Percentiles rank a stretch among this genome's conserved stretches.
phyloP scores from a whole-genome alignment of 805 yeast genomes.

The Wickerhamiella spandovensis region DNA sequence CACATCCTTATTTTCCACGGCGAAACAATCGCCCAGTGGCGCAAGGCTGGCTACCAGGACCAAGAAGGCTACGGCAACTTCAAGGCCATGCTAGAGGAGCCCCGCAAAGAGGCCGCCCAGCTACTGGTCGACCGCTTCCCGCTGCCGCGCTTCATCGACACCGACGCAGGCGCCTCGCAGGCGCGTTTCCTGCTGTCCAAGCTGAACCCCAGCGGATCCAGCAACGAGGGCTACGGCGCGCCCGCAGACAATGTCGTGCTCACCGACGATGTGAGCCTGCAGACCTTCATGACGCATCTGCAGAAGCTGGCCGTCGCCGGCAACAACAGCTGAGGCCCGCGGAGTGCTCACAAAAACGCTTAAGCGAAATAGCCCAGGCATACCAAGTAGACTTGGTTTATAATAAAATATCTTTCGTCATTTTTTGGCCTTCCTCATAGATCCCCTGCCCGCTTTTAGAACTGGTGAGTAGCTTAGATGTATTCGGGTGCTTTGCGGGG shows the following conservation, averaged over 20 bases:
- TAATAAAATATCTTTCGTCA: too few relatives aligned
- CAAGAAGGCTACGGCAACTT: conserved; percentile 81
- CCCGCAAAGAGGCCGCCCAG: conserved; percentile 85
- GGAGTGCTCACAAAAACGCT: too few relatives aligned
- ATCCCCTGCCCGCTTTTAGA: too few relatives aligned
- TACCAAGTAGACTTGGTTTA: too few relatives aligned
- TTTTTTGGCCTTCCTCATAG: too few relatives aligned
- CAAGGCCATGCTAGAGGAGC: conserved; percentile 73
- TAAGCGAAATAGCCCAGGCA: too few relatives aligned
- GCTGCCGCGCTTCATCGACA: conserved; percentile 90
- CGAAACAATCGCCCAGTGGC: conserved; percentile 89
- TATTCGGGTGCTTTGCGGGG: too few relatives aligned
- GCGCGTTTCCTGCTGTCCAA: conserved; percentile 92
- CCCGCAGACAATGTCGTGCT: conserved; percentile 62
- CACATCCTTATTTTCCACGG: conserved; percentile 94
- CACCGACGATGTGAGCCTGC: conserved; percentile 92
- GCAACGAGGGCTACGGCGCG: conserved; percentile 44
- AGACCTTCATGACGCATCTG: conserved; percentile 88
- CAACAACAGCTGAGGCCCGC: background rate
- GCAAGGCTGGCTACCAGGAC: conserved; percentile 88
- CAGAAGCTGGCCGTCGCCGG: conserved; percentile 74
- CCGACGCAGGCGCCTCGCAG: conserved; percentile 97
- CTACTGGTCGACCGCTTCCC: conserved; percentile 91
- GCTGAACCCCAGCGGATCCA: conserved; percentile 84
- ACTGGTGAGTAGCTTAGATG: too few relatives aligned